Evolutionary conservation across 2,329 filamentous ascomycete genomes (phyloP).

Genomic region (Metarhizium album): DNA sequence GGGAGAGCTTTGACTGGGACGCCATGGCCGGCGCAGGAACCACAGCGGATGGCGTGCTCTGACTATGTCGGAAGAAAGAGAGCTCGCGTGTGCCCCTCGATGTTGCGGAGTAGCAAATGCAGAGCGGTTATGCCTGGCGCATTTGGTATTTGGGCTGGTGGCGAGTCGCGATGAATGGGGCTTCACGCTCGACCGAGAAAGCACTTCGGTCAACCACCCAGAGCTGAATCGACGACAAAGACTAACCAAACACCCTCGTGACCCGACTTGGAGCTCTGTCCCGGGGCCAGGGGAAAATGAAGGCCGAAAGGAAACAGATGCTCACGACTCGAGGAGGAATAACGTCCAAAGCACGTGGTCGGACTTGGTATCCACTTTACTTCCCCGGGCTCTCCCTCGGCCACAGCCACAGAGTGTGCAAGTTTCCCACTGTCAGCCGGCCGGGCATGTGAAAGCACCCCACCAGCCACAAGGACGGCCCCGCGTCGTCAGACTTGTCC

Average conservation of each 20-base stretch:
- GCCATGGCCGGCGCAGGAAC: slow-evolving; percentile 43
- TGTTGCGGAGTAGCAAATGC: neutral
- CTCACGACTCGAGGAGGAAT: neutral
- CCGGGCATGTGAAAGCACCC: slow-evolving; percentile 6
- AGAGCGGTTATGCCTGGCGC: neutral
- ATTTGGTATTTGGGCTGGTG: neutral
- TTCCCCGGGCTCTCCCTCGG: slow-evolving; percentile 1
- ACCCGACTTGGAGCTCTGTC: neutral
- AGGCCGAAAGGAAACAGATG: neutral
- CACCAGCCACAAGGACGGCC: neutral
- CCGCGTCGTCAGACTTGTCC: neutral
- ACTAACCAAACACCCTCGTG: neutral
- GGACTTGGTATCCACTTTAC: neutral
- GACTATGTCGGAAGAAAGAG: neutral
- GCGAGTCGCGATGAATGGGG: neutral
- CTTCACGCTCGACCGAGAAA: neutral
- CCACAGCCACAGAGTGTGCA: neutral
- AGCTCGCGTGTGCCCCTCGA: neutral
- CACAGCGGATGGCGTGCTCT: neutral
- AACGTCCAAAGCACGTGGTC: slow-evolving; percentile 1
- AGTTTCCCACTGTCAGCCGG: neutral
- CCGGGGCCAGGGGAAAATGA: neutral
- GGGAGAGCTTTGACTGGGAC: slow-evolving; percentile 60
- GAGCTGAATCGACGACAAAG: neutral
- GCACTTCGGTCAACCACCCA: neutral